phyloP scores from a whole-genome alignment of 192 early-diverging fungal genomes.

The Coemansia sp. region DNA sequence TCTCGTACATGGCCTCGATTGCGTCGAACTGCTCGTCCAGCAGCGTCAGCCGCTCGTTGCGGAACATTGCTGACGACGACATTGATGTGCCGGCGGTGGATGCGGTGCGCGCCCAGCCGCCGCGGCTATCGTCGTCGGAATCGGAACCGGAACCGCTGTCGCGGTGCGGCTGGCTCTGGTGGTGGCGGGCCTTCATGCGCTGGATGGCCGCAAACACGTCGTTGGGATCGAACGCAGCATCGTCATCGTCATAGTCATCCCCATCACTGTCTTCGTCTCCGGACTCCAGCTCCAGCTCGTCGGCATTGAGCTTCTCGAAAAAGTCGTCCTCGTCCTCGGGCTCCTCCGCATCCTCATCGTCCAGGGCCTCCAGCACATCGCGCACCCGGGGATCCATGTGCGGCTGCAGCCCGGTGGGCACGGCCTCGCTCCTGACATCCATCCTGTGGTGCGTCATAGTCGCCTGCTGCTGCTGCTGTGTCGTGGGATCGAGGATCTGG shows the following conservation, averaged over 20 bases:
- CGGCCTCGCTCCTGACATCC: slow-evolving; percentile 68
- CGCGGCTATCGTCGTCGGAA: slow-evolving; percentile 12
- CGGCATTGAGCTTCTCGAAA: slow-evolving; percentile 76
- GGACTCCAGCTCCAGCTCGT: slow-evolving; percentile 62
- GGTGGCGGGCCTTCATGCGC: slow-evolving; percentile 46
- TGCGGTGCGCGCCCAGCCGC: slow-evolving; percentile 38
- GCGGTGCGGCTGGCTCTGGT: slow-evolving; percentile 17
- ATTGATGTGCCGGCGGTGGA: slow-evolving; percentile 72
- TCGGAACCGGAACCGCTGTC: slow-evolving; percentile 55
- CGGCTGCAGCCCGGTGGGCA: slow-evolving; percentile 64
- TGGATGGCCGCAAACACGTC: slow-evolving; percentile 49
- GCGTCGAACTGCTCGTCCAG: slow-evolving; percentile 95
- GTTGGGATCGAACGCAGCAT: slow-evolving; percentile 44
- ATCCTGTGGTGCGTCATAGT: slow-evolving; percentile 60
- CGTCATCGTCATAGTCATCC: slow-evolving; percentile 26
- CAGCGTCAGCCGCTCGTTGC: slow-evolving; percentile 85
- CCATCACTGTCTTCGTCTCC: slow-evolving; percentile 54
- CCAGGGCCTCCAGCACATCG: slow-evolving; percentile 88
- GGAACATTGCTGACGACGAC: slow-evolving; percentile 90
- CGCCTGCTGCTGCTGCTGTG: background rate
- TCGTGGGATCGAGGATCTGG: slow-evolving; percentile 22
- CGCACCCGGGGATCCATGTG: slow-evolving; percentile 81
- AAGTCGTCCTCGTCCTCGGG: slow-evolving; percentile 71
- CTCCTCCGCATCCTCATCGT: slow-evolving; percentile 82
- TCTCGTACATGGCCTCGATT: slow-evolving; percentile 57